phyloP scores from a whole-genome alignment of 2,329 filamentous ascomycete genomes.

The Lachnellula suecica region DNA sequence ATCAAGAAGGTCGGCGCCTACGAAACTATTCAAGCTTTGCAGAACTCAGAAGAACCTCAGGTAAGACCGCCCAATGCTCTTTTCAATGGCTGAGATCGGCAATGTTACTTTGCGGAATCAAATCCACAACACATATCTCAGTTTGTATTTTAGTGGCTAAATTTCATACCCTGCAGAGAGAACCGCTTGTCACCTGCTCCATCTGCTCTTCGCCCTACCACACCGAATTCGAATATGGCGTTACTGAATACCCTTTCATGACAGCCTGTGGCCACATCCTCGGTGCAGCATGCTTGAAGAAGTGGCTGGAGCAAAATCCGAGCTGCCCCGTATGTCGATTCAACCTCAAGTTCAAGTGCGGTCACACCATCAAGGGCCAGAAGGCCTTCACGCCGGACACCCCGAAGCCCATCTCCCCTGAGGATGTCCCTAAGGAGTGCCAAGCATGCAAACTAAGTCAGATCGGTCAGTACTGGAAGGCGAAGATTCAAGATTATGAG shows the following conservation, averaged over 20 bases:
- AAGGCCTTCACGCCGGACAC: no score
- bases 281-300: neutral
- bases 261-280: slow-evolving; percentile 5
- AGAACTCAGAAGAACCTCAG: neutral
- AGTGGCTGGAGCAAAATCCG: neutral
- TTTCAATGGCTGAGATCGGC: no score
- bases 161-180: neutral
- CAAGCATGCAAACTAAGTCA: no score
- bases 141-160: neutral
- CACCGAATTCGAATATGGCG: neutral
- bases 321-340: neutral
- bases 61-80: no score
- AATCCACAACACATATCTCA: no score
- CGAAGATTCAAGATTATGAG: no score
- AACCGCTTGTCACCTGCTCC: neutral
- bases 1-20: neutral
- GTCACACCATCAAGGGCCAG: no score
- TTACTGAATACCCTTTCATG: neutral
- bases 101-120: no score
- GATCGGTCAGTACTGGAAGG: no score
- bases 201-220: slow-evolving; percentile 1
- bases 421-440: no score
- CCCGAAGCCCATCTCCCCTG: no score
- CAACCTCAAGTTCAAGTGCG: neutral
- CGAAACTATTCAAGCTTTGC: neutral